Evolutionary conservation across 768 basidiomycete genomes (phyloP).

Genomic region (Lentinula sp.): DNA sequence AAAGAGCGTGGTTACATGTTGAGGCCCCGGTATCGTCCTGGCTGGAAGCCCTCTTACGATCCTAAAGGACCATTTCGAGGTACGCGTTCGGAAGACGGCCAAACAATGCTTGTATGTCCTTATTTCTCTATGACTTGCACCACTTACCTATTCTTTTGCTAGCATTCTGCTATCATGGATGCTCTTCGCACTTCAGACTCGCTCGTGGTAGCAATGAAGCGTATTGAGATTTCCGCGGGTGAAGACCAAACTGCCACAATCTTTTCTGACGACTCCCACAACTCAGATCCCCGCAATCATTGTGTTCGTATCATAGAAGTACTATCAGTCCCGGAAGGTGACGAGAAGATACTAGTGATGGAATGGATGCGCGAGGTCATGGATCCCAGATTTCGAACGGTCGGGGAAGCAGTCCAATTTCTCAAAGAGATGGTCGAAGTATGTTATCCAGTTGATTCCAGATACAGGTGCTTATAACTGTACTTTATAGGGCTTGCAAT

Average conservation of each 20-base stretch:
- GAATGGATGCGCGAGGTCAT: slow-evolving; percentile 12
- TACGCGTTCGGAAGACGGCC: not conserved
- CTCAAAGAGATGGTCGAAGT: slow-evolving; percentile 24
- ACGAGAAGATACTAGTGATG: slow-evolving; percentile 20
- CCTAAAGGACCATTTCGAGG: not conserved
- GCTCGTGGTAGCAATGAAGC: slow-evolving; percentile 14
- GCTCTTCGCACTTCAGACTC: slow-evolving; percentile 17
- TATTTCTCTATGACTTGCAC: not conserved
- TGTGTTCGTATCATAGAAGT: slow-evolving; percentile 20
- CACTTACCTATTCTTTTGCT: not conserved
- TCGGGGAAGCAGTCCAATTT: slow-evolving; percentile 24
- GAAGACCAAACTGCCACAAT: slow-evolving; percentile 11
- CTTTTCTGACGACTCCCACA: slow-evolving; percentile 13
- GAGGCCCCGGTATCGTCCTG: slow-evolving; percentile 12
- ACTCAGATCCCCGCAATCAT: slow-evolving; percentile 19
- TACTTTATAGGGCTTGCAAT: slow-evolving; percentile 20
- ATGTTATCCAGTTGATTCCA: not conserved
- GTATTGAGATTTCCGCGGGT: slow-evolving; percentile 7
- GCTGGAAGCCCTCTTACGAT: slow-evolving; percentile 15
- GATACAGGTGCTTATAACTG: too few species aligned
- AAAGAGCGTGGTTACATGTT: slow-evolving; percentile 12
- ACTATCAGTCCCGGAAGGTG: slow-evolving; percentile 13
- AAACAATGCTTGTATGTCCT: not conserved
- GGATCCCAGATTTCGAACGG: slow-evolving; percentile 17
- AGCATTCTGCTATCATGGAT: slow-evolving; percentile 6